These are phyloP conservation scores for Trichoderma orchidacearum DNA, from an alignment of 495 filamentous ascomycete genomes.

Conservation along the genomic window DNA sequence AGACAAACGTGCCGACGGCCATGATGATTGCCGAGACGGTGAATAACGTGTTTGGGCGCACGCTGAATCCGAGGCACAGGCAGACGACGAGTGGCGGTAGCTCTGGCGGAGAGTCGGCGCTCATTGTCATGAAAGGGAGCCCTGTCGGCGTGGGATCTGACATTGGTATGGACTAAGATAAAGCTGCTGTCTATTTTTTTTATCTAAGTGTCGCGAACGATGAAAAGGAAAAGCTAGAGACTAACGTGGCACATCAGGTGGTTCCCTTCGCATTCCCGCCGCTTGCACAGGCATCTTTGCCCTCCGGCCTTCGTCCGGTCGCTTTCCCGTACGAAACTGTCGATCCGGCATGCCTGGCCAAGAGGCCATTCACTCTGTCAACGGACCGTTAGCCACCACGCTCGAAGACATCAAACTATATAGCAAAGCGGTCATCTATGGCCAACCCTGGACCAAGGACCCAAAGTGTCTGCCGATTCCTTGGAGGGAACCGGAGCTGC, in stretches of 20 bases:
- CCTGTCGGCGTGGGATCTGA: constrained; percentile 44
- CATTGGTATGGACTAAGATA: constrained; percentile 34
- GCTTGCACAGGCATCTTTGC: constrained; percentile 45
- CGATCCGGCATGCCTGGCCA: constrained; percentile 21
- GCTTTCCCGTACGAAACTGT: constrained; percentile 33
- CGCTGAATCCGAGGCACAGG: constrained; percentile 48
- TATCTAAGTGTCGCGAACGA: not conserved
- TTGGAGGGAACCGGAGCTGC: constrained; percentile 3
- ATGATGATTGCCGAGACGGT: constrained; percentile 37
- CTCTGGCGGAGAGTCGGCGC: constrained; percentile 44
- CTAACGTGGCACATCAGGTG: constrained; percentile 10
- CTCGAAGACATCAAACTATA: constrained; percentile 19
- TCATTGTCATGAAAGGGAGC: constrained; percentile 28
- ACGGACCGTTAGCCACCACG: constrained; percentile 12
- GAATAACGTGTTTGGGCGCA: constrained; percentile 55
- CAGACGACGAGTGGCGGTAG: constrained; percentile 48
- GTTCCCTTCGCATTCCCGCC: constrained; percentile 47
- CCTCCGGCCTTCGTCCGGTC: constrained; percentile 43
- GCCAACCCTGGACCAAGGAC: constrained; percentile 14
- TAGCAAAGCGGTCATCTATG: constrained; percentile 14
- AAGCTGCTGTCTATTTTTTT: not conserved
- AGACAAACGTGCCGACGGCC: constrained; percentile 51
- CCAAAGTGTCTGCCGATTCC: constrained; percentile 17
- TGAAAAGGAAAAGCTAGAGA: not conserved
- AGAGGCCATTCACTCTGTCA: constrained; percentile 15